Conservation (phyloP, 1,284 basidiomycete species). For the Puccinia hordei region DNA sequence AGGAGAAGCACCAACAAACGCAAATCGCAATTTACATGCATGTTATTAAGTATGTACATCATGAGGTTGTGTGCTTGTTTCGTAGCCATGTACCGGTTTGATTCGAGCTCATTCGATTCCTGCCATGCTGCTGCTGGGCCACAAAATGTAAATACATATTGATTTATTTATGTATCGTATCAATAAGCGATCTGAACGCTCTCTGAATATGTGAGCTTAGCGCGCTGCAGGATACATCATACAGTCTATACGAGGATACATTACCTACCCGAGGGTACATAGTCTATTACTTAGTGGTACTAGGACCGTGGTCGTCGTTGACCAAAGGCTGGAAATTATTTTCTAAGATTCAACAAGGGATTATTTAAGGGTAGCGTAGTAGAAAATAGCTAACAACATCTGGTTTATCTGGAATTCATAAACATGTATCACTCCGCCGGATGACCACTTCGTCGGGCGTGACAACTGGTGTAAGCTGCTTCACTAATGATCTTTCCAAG, state of each 20-base stretch:
- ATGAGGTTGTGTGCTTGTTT: too few species aligned
- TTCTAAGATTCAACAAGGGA: neutral
- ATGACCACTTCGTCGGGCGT: neutral
- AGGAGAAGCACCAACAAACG: too few species aligned
- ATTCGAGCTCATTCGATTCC: conserved; percentile 7
- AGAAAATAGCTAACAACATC: neutral
- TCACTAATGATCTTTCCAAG: too few species aligned
- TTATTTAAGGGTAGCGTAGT: neutral
- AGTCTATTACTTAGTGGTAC: too few species aligned
- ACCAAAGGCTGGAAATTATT: neutral
- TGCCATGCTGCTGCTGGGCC: neutral
- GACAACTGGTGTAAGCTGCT: too few species aligned
- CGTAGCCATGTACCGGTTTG: neutral
- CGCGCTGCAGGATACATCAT: conserved; percentile 3
- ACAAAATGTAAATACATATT: too few species aligned
- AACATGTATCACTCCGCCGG: neutral
- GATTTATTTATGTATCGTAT: too few species aligned
- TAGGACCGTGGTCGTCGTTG: neutral
- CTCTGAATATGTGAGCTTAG: neutral
- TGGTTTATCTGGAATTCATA: too few species aligned
- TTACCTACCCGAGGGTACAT: neutral
- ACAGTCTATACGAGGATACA: neutral
- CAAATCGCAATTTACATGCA: too few species aligned
- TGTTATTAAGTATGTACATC: too few species aligned
- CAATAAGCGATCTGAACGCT: neutral